These are phyloP conservation scores for Zygosaccharomyces pseudobailii DNA, from an alignment of 1,139 yeast species.

Conservation along the genomic window DNA sequence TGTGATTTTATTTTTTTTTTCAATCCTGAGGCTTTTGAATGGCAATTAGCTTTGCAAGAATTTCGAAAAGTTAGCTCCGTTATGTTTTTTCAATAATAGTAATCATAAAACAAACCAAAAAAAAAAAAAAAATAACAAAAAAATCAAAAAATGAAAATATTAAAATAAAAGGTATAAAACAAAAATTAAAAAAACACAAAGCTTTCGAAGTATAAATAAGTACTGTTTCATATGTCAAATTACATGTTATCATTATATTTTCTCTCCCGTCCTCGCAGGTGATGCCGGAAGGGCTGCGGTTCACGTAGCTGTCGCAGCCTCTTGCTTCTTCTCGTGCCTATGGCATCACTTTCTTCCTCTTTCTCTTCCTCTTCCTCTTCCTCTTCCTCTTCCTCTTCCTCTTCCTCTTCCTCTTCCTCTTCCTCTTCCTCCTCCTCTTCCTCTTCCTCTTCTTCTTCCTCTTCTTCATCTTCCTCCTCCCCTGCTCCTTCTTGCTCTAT, in stretches of 20 bases:
- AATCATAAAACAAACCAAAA: neutral
- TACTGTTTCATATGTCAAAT: conserved; percentile 3
- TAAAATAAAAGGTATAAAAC: neutral
- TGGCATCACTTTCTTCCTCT: conserved; percentile 1
- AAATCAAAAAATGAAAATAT: neutral
- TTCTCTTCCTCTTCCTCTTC: too few relatives aligned
- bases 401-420: too few relatives aligned
- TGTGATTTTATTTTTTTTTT: neutral
- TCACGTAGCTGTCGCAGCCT: neutral
- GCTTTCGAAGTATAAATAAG: neutral
- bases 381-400: too few relatives aligned
- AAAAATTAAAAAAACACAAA: neutral
- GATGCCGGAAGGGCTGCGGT: neutral
- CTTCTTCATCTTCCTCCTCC: conserved; percentile 20
- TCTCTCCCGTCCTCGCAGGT: conserved; percentile 9
- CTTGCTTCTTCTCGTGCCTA: conserved; percentile 2
- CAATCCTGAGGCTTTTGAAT: neutral
- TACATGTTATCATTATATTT: neutral
- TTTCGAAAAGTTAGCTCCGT: neutral
- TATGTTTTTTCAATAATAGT: conserved; percentile 20
- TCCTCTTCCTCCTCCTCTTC: conserved; percentile 16
- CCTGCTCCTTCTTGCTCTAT: conserved; percentile 16
- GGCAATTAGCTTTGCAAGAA: neutral
- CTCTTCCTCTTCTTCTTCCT: conserved; percentile 17
- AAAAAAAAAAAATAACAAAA: neutral